These are phyloP conservation scores for Nothophoma quercina DNA, from an alignment of 2,329 filamentous ascomycete species.

Conservation along the genomic window DNA sequence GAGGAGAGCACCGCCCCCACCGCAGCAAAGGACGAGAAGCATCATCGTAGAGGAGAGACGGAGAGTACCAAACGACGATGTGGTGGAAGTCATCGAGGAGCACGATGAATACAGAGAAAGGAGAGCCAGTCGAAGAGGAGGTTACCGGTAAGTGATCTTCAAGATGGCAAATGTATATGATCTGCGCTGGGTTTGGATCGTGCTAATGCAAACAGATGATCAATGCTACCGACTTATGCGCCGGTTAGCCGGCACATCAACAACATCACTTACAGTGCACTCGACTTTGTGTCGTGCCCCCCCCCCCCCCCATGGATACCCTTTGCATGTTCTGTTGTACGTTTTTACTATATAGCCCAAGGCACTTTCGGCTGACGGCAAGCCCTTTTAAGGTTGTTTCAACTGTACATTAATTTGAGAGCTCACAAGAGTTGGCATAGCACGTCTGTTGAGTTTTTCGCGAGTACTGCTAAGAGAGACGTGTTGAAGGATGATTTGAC, in stretches of 20 bases:
- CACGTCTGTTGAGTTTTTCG: too few species aligned
- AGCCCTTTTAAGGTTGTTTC: too few species aligned
- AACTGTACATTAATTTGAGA: background rate
- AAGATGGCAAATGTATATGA: background rate
- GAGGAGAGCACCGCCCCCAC: slow-evolving; percentile 38
- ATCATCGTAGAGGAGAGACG: slow-evolving; percentile 55
- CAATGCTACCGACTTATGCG: background rate
- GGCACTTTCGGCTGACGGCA: too few species aligned
- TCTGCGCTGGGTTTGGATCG: slow-evolving; percentile 1
- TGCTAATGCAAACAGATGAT: slow-evolving; percentile 19
- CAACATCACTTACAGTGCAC: background rate
- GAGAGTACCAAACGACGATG: slow-evolving; percentile 59
- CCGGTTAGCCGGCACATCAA: slow-evolving; percentile 5
- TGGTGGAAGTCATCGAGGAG: slow-evolving; percentile 68
- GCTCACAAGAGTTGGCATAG: background rate
- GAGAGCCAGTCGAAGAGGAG: slow-evolving; percentile 51
- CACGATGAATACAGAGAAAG: slow-evolving; percentile 52
- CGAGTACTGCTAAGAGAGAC: background rate
- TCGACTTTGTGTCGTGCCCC: background rate
- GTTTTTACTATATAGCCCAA: background rate
- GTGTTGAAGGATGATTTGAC: background rate
- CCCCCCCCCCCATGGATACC: slow-evolving; percentile 11
- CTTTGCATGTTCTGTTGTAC: slow-evolving; percentile 3
- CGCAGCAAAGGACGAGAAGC: slow-evolving; percentile 36
- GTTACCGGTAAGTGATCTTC: slow-evolving; percentile 55